Conservation (phyloP, 1,139 yeast species). For the Saccharomycopsis crataegensis region DNA sequence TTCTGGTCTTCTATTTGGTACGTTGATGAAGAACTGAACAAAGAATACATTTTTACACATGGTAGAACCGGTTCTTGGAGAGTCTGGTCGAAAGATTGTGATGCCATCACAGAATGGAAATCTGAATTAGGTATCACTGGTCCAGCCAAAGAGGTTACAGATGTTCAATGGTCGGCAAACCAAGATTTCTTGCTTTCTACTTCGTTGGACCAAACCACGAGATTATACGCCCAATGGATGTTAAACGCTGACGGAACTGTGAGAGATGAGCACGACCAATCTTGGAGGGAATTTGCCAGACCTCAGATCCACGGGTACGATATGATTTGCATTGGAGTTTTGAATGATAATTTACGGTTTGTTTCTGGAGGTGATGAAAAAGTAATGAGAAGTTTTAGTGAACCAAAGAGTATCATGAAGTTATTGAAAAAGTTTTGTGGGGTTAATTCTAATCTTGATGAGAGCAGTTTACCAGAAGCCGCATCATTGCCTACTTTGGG, state of each 20-base stretch:
- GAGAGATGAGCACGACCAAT: conserved; percentile 24
- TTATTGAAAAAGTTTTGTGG: conserved; percentile 52
- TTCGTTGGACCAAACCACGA: conserved; percentile 85
- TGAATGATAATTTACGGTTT: conserved; percentile 49
- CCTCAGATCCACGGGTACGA: conserved; percentile 99
- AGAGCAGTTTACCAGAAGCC: conserved; percentile 42
- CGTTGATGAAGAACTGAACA: conserved; percentile 24
- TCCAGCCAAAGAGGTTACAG: conserved; percentile 66
- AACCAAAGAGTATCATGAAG: conserved; percentile 72
- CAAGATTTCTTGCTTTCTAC: conserved; percentile 71
- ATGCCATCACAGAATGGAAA: conserved; percentile 34
- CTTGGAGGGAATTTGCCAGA: conserved; percentile 90
- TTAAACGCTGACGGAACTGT: conserved; percentile 27
- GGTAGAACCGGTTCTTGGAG: conserved; percentile 95
- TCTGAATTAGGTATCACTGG: conserved; percentile 68
- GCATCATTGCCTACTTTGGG: conserved; percentile 94
- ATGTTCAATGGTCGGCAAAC: conserved; percentile 65
- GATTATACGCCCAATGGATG: conserved; percentile 66
- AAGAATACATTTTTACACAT: conserved; percentile 59
- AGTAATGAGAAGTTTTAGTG: conserved; percentile 79
- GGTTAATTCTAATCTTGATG: conserved; percentile 27
- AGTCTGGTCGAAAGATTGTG: conserved; percentile 47
- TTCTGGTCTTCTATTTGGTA: conserved; percentile 88
- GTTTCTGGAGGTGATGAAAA: conserved; percentile 97
- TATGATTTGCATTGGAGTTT: conserved; percentile 73